Evolutionary conservation across 164 flowering plant species (phyloP).

Genomic region (Chloranthus sessilifolius): DNA sequence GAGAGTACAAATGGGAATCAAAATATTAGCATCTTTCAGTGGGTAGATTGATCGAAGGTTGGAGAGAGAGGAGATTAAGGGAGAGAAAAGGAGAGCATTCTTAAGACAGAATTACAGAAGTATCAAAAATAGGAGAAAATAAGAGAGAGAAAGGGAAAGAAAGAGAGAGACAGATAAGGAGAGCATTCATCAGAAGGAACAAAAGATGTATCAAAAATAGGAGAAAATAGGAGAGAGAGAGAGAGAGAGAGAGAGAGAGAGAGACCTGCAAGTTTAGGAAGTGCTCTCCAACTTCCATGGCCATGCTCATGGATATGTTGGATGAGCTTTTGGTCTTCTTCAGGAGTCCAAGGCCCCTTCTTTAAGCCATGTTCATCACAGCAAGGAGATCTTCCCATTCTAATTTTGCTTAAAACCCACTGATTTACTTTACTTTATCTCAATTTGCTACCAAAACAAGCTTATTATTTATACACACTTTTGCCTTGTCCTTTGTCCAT

Average conservation of each 20-base stretch:
- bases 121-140: no score
- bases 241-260: background rate
- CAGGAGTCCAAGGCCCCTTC: conserved; percentile 20
- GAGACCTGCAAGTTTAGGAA: conserved; percentile 20
- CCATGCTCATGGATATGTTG: conserved; percentile 14
- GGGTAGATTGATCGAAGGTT: no score
- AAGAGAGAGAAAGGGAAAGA: background rate
- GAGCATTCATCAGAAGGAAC: background rate
- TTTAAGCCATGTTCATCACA: conserved; percentile 17
- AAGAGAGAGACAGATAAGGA: background rate
- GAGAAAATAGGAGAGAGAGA: no score
- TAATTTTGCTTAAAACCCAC: background rate
- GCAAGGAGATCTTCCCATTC: conserved; percentile 19
- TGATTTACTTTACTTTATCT: background rate
- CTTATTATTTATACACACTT: background rate
- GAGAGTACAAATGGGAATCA: background rate
- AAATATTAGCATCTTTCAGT: background rate
- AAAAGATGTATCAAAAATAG: no score
- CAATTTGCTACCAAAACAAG: background rate
- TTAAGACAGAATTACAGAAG: no score
- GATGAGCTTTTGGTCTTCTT: conserved; percentile 18
- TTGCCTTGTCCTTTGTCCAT: background rate
- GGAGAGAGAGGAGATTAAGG: background rate
- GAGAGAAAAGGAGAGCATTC: background rate
- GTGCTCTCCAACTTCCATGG: conserved; percentile 21